Evolutionary conservation across 75 land plant species (phyloP), one percentile per base, ranked within the genome.

Genomic region (Picea glauca): DNA sequence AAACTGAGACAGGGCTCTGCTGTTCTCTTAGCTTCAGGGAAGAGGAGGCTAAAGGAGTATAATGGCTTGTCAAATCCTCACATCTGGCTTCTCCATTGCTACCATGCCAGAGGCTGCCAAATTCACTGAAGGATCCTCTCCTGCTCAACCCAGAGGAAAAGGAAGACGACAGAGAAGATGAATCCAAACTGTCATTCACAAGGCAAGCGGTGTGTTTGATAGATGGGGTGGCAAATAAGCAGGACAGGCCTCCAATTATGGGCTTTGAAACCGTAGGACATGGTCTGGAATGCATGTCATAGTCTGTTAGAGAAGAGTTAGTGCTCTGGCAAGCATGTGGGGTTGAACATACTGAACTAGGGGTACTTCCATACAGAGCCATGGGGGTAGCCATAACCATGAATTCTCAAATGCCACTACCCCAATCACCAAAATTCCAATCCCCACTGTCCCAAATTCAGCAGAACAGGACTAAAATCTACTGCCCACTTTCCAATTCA

Each of bases 1-100:
- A 77, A 57, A 91, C 93, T 9, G 95, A 93, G 0, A 91, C 88
- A 21, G 94, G 96, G 38, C 92, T 92, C 23, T 80, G 88, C 31
- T 81, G 90, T 58, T 94, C 91, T 54, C 88, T 80, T 18, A 75
- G 61, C 78, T 88, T 93, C 31, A 89, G 76, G 1, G 85, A 77
- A 15, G 89, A 85, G 13, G 75, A 75, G 11, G 74, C 63, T 9
- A 50, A 50, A 5, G 74, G 20, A 43, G 74, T 70, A 43, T 70
- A 70, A 8, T 40, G 40, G 62, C 76, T 85, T 1, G 84, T 78
- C 33, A 81, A 30, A 62, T 78, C 68, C 12, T 84, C 78, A 17
- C 89, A 89, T 21, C 84, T 83, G 11, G 78, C 72, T 11, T 30
- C 43, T 38, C 76, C 63, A 13, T 76, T 78, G 59, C 77, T 35